A percentile compares a stretch with the other conserved stretches of the same genome.
Conservation (phyloP, 2,329 filamentous ascomycete genomes). For the Albifimbria verrucaria region DNA sequence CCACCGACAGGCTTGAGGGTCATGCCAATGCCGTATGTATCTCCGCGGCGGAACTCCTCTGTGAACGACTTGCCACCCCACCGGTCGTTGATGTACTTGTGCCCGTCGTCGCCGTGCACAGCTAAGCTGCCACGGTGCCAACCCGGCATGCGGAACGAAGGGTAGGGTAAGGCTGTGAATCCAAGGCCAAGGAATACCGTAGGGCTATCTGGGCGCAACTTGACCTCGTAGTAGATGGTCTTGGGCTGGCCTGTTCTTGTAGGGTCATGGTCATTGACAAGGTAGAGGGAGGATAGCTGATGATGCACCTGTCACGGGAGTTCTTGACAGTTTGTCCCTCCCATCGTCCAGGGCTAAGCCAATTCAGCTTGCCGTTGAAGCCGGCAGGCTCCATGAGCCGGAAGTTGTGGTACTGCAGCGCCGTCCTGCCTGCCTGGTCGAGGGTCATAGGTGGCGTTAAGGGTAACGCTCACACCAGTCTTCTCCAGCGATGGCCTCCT, state of each 20-base stretch:
- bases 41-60: slow-evolving; percentile 57
- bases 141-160: slow-evolving; percentile 72
- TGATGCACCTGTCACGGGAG: slow-evolving; percentile 60
- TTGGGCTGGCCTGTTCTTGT: slow-evolving; percentile 35
- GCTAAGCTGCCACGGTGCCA: slow-evolving; percentile 75
- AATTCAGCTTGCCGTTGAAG: slow-evolving; percentile 45
- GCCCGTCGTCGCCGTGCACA: slow-evolving; percentile 78
- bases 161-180: slow-evolving; percentile 71
- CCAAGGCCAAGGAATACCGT: slow-evolving; percentile 62
- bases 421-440: slow-evolving; percentile 41
- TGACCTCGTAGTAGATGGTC: slow-evolving; percentile 72
- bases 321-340: slow-evolving; percentile 34
- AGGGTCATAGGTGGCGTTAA: slow-evolving; percentile 53
- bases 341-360: slow-evolving; percentile 51
- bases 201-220: slow-evolving; percentile 43
- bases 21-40: slow-evolving; percentile 72
- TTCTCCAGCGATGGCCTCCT: slow-evolving; percentile 62
- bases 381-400: slow-evolving; percentile 48
- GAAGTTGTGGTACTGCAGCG: slow-evolving; percentile 50
- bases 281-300: slow-evolving; percentile 67
- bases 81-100: slow-evolving; percentile 70
- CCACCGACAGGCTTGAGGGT: slow-evolving; percentile 42
- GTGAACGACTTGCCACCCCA: slow-evolving; percentile 72
- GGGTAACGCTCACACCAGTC: slow-evolving; percentile 62
- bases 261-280: slow-evolving; percentile 56